A percentile compares a stretch with the other conserved stretches of the same genome.
These are phyloP conservation scores for Aspergillus calidoustus DNA, from an alignment of 2,329 filamentous ascomycete species.

Conservation along the genomic window DNA sequence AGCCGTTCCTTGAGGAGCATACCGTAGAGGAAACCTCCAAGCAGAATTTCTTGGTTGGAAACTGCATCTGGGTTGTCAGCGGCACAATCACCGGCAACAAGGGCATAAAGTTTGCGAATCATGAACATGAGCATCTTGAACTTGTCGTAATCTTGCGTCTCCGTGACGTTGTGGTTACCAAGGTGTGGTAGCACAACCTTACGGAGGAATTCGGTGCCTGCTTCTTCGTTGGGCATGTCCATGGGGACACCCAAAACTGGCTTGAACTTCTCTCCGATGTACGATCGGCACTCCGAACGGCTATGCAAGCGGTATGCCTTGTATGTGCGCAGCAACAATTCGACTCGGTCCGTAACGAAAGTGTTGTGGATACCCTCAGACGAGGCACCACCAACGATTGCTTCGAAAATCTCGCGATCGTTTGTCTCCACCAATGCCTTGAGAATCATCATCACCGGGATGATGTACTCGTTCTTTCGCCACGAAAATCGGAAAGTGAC, in stretches of 20 bases:
- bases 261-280: conserved; percentile 88
- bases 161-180: conserved; percentile 81
- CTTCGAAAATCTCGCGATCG: conserved; percentile 93
- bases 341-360: conserved; percentile 92
- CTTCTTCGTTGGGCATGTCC: conserved; percentile 84
- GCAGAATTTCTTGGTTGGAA: conserved; percentile 91
- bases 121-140: conserved; percentile 94
- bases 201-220: conserved; percentile 86
- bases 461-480: conserved; percentile 95
- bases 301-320: conserved; percentile 86
- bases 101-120: conserved; percentile 90
- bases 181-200: conserved; percentile 91
- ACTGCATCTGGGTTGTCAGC: conserved; percentile 96
- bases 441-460: conserved; percentile 94
- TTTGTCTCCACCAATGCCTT: conserved; percentile 96
- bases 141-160: conserved; percentile 85
- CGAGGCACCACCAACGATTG: conserved; percentile 76
- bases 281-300: conserved; percentile 79
- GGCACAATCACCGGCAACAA: conserved; percentile 90
- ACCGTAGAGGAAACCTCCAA: conserved; percentile 91
- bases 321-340: conserved; percentile 89
- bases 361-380: conserved; percentile 83
- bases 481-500: conserved; percentile 97
- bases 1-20: conserved; percentile 95
- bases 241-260: conserved; percentile 83